Base-by-base conservation (phyloP, 345 rosid species). In the Moricandia moricandioides region DNA sequence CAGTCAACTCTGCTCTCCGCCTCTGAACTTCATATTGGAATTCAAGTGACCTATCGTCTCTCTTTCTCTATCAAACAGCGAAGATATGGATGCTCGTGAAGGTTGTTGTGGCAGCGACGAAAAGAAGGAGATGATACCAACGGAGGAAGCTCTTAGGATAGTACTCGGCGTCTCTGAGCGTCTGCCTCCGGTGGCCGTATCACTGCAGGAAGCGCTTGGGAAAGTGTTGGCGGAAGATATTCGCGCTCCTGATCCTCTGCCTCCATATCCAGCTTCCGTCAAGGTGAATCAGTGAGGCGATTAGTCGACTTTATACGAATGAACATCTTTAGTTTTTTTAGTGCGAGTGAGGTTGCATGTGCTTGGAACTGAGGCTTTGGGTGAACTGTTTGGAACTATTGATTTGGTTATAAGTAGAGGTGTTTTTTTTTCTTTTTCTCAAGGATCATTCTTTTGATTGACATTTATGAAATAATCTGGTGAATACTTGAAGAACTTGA, bases 251-350 rank as follows among this genome's bases (percentile, higher is more conserved):
- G 97, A 92, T 77, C 99, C 97, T 72, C 75, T 90, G 9, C 99
- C 99, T 78, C 97, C 99, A 26, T 91, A 94, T 81, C 92, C 91
- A 17, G 99, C 99, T 79, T 94, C 97, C 16, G 77, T 88, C 63
- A 95, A 92, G 91, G 97, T 91, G 37, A 21, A 11, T 27, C 13
- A 9, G 29, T 49, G 29, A 26, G 31, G 56, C 31, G 45, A 43
- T 71, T 3, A n/a, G 17, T 39, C 45, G 57, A 43, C 2, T 43
- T 70, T 65, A 18, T 14, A 34, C 11, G 71, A 16, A 47, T 47
- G 18, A 51, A 67, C 11, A 6, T 40, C 39, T 65, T 35, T 35
- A 35, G 16, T 4, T 13, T 45, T 13, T n/a, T 13, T 40, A 39
- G 69, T 18, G 40, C 10, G 58, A 27, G 60, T 55, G 63, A 69